Base-by-base conservation (phyloP, 2,329 filamentous ascomycete genomes). In the Sordariomycetes sp. region DNA sequence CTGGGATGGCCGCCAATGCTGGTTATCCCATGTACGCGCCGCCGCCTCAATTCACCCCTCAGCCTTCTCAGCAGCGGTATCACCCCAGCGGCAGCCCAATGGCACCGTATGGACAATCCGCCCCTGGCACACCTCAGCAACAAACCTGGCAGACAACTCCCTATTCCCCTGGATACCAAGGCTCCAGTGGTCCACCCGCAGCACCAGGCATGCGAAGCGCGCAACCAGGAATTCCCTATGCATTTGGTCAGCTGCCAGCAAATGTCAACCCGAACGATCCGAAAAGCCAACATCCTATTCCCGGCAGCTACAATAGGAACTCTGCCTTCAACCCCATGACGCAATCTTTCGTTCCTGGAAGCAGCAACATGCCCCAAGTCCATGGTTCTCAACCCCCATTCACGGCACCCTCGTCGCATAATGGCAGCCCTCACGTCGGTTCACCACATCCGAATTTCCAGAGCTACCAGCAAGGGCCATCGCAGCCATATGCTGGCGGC, bases 321-420 rank as follows among this genome's bases (percentile, higher is more conserved):
- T 85, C 86, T 47, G 77, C 82, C 10, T 95, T 96, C 63, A 95
- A 95, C 51, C 90, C 88, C 1, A 88, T 94, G 61, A 95, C 85
- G 12, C 85, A 94, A 50, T 84, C 88, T 0, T 95, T 96, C 56
- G 75, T 94, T 17, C 90, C 90, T 30, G 56, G 59, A 14, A 51
- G 74, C 40, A 65, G 57, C 42, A 61, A 64, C 18, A 66, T 71
- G 53, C 57, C 62, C 20, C 61, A 67, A 4, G 62, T 67, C 42
- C 68, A 65, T 26, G 59, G 61, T 21, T 61, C 66, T 6, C 59
- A 66, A 40, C 63, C 62, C 12, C 61, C 64, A 1, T 75, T 66
- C 40, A 65, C 57, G 28, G 64, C 64, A 21, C 59, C 59, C 8
- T 63, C 60, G 25, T 66, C 63, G 25, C 69, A 72, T 40, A 66